These are phyloP conservation scores for Penicillium sp. DNA, from an alignment of 2,329 filamentous ascomycete species.

Conservation along the genomic window DNA sequence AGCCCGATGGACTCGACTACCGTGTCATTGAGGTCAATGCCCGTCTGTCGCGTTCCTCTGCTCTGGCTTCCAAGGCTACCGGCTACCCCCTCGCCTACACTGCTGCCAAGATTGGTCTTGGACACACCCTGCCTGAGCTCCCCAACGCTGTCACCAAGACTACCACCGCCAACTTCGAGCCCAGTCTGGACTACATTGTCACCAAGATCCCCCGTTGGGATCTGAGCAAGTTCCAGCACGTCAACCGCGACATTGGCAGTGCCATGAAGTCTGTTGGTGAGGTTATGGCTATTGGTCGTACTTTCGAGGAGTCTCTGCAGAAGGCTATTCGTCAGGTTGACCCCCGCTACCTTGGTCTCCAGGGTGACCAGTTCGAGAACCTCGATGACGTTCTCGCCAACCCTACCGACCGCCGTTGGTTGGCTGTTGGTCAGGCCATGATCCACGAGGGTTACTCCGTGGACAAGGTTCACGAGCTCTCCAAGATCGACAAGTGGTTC, in stretches of 20 bases:
- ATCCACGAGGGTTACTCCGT: slow-evolving; percentile 94
- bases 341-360: slow-evolving; percentile 86
- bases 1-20: slow-evolving; percentile 96
- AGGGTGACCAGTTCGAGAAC: slow-evolving; percentile 92
- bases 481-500: slow-evolving; percentile 99
- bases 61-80: slow-evolving; percentile 95
- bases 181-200: slow-evolving; percentile 94
- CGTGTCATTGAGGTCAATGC: slow-evolving; percentile 99
- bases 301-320: slow-evolving; percentile 98
- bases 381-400: slow-evolving; percentile 87
- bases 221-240: slow-evolving; percentile 97
- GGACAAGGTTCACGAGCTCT: slow-evolving; percentile 86
- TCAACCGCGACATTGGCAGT: slow-evolving; percentile 94
- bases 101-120: slow-evolving; percentile 95
- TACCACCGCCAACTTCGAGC: slow-evolving; percentile 98
- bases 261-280: slow-evolving; percentile 99
- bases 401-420: slow-evolving; percentile 94
- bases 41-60: slow-evolving; percentile 94
- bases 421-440: slow-evolving; percentile 97
- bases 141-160: slow-evolving; percentile 98
- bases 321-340: slow-evolving; percentile 98
- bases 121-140: slow-evolving; percentile 90
- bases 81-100: slow-evolving; percentile 97
- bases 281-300: slow-evolving; percentile 98
- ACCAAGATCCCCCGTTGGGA: slow-evolving; percentile 99